phyloP scores from a whole-genome alignment of 257 asterid species.

The Salvia hispanica region DNA sequence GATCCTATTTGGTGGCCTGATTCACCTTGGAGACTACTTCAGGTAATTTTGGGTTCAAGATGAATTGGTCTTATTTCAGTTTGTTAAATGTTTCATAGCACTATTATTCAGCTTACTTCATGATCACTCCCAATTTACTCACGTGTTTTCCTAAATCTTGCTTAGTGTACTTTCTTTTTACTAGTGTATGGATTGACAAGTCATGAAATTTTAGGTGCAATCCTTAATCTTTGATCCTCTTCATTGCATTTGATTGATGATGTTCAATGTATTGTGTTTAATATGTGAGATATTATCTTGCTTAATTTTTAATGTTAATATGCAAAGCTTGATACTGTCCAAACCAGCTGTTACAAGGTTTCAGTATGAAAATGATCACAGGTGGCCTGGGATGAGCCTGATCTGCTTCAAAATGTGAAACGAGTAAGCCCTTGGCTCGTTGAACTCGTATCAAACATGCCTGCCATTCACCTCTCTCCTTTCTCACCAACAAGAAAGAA shows the following conservation, averaged over 20 bases:
- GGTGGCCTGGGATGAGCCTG: constrained; percentile 96
- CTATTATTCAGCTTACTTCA: not conserved
- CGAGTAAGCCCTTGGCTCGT: constrained; percentile 90
- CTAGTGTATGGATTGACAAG: not conserved
- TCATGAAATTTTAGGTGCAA: not conserved
- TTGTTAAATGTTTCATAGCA: not conserved
- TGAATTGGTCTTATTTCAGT: not conserved
- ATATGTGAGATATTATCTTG: not conserved
- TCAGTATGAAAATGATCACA: constrained; percentile 33
- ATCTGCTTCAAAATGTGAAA: constrained; percentile 81
- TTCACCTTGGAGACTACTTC: constrained; percentile 98
- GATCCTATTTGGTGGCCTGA: constrained; percentile 93
- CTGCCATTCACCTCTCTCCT: constrained; percentile 65
- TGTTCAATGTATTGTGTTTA: not conserved
- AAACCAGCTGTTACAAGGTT: not conserved
- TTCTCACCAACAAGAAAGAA: constrained; percentile 77
- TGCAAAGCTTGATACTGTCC: not conserved
- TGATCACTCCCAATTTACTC: not conserved
- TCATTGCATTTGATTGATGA: not conserved
- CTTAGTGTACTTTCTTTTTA: not conserved
- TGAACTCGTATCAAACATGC: constrained; percentile 74
- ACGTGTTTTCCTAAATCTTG: not conserved
- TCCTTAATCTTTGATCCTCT: not conserved
- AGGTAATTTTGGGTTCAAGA: constrained; percentile 49
- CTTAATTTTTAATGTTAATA: not conserved